Evolutionary conservation across 2,329 filamentous ascomycete genomes (phyloP).

Genomic region (Monilinia laxa): DNA sequence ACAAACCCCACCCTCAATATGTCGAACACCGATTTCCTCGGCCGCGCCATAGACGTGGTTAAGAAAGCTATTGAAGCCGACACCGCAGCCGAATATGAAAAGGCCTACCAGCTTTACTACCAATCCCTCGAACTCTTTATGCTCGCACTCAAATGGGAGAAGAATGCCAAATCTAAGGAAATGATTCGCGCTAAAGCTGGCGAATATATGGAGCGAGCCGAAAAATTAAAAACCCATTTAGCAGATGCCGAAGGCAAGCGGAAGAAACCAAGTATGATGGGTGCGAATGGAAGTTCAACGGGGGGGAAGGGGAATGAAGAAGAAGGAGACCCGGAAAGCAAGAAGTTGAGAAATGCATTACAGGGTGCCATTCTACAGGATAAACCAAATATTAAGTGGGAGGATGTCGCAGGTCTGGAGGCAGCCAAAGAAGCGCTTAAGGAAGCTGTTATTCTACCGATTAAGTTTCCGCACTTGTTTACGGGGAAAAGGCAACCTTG

Average conservation of each 20-base stretch:
- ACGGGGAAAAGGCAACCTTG: slow-evolving; percentile 94
- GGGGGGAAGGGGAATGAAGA: slow-evolving; percentile 61
- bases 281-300: slow-evolving; percentile 66
- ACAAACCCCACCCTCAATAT: slow-evolving; percentile 50
- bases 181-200: slow-evolving; percentile 94
- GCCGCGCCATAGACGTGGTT: slow-evolving; percentile 92
- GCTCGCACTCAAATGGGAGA: slow-evolving; percentile 99
- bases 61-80: slow-evolving; percentile 97
- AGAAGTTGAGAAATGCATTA: slow-evolving; percentile 90
- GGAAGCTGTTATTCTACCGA: slow-evolving; percentile 94
- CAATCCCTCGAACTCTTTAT: slow-evolving; percentile 96
- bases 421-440: slow-evolving; percentile 94
- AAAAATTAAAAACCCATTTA: slow-evolving; percentile 94
- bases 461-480: slow-evolving; percentile 97
- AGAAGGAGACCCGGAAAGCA: slow-evolving; percentile 82
- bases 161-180: slow-evolving; percentile 94
- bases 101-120: slow-evolving; percentile 96
- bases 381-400: slow-evolving; percentile 95
- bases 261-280: slow-evolving; percentile 70
- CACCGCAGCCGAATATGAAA: slow-evolving; percentile 93
- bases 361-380: slow-evolving; percentile 91
- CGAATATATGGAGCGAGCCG: slow-evolving; percentile 98
- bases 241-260: slow-evolving; percentile 68
- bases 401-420: slow-evolving; percentile 94
- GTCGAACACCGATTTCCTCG: slow-evolving; percentile 96